A percentile compares a stretch with the other conserved stretches of the same genome.
Conservation (phyloP, 352 stramenopile species). For the Phytophthora macrochlamydospora region DNA sequence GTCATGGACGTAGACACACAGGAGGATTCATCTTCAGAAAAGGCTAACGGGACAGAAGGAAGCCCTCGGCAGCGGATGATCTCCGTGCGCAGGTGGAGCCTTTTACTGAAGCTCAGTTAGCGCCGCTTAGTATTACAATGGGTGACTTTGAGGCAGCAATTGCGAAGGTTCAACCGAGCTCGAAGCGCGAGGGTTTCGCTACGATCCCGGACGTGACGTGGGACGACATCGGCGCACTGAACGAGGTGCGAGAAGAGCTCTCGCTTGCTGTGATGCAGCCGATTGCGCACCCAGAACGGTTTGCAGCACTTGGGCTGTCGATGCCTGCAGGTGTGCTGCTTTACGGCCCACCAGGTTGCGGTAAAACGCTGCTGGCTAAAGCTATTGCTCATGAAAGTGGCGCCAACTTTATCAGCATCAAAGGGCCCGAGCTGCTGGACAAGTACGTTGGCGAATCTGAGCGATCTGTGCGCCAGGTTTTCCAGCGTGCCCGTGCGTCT, state of each 20-base stretch:
- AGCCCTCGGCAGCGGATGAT: constrained; percentile 53
- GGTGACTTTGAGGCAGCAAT: constrained; percentile 96
- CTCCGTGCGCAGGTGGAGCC: constrained; percentile 73
- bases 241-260: constrained; percentile 95
- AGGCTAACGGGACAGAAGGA: constrained; percentile 17
- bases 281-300: constrained; percentile 96
- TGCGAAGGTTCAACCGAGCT: constrained; percentile 97
- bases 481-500: constrained; percentile 96
- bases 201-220: constrained; percentile 98
- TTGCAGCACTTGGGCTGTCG: constrained; percentile 94
- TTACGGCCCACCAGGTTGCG: constrained; percentile 97
- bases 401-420: constrained; percentile 99
- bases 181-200: constrained; percentile 98
- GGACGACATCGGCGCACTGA: constrained; percentile 96
- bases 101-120: constrained; percentile 92
- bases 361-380: constrained; percentile 99
- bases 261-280: constrained; percentile 96
- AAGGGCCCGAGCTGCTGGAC: constrained; percentile 98
- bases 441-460: constrained; percentile 99
- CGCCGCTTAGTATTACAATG: constrained; percentile 95
- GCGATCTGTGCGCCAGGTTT: constrained; percentile 95
- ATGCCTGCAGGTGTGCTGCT: constrained; percentile 97
- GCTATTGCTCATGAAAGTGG: constrained; percentile 98
- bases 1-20: constrained; percentile 23
- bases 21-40: constrained; percentile 10